These are phyloP conservation scores for Fusarium poae DNA, from an alignment of 2,329 filamentous ascomycete species.

Conservation along the genomic window DNA sequence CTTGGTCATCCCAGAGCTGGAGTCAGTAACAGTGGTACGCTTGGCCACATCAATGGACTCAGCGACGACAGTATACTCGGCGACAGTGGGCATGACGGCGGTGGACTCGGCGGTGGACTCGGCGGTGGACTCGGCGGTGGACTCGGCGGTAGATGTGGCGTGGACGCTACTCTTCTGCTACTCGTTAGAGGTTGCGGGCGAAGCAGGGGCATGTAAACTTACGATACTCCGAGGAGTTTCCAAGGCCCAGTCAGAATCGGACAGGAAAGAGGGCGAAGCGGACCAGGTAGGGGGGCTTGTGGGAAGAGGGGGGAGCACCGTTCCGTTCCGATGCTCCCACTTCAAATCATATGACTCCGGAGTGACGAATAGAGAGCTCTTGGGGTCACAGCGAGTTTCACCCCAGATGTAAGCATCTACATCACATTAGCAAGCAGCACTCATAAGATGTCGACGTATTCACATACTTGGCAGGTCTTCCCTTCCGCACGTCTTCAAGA, in stretches of 20 bases:
- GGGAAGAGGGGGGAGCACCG: background rate
- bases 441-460: too few relatives aligned
- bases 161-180: background rate
- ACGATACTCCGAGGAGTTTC: background rate
- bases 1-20: background rate
- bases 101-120: too few relatives aligned
- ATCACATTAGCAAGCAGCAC: background rate
- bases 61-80: too few relatives aligned
- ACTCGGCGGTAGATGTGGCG: too few relatives aligned
- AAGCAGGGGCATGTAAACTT: background rate
- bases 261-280: background rate
- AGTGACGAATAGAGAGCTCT: background rate
- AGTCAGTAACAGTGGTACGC: background rate
- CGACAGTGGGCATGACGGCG: too few relatives aligned
- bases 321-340: background rate
- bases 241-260: background rate
- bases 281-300: background rate
- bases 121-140: too few relatives aligned
- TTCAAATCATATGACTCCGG: background rate
- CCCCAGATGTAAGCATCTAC: background rate
- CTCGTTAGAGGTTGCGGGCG: background rate
- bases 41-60: background rate
- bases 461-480: background rate
- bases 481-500: background rate
- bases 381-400: background rate